phyloP scores from a whole-genome alignment of 2,329 filamentous ascomycete genomes.

The Coniochaeta sp. region DNA sequence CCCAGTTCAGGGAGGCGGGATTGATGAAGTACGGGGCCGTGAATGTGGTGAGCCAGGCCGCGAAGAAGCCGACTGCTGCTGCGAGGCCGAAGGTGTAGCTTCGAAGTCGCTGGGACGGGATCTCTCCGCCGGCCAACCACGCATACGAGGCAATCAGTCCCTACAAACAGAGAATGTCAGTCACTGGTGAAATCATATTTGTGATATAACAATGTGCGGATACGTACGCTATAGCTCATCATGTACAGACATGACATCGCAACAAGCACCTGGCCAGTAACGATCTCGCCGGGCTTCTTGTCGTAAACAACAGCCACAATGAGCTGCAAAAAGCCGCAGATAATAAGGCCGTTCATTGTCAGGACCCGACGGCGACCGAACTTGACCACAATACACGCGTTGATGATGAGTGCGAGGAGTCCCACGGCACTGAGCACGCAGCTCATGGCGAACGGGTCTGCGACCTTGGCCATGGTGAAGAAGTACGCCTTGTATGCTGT shows the following conservation, averaged over 20 bases:
- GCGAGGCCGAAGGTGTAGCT: slow-evolving; percentile 44
- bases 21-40: slow-evolving; percentile 49
- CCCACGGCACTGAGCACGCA: slow-evolving; percentile 41
- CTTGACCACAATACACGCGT: slow-evolving; percentile 37
- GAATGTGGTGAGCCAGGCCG: slow-evolving; percentile 43
- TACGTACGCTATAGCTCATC: slow-evolving; percentile 37
- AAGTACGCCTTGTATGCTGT: slow-evolving; percentile 43
- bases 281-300: slow-evolving; percentile 20
- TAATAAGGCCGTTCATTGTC: slow-evolving; percentile 33
- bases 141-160: slow-evolving; percentile 41
- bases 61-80: slow-evolving; percentile 39
- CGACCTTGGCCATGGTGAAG: slow-evolving; percentile 44
- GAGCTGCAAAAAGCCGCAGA: slow-evolving; percentile 41
- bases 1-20: slow-evolving; percentile 39
- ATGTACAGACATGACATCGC: slow-evolving; percentile 39
- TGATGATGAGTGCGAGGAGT: slow-evolving; percentile 39
- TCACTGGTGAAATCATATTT: not conserved
- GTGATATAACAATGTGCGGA: slow-evolving; percentile 5
- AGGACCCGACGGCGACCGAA: slow-evolving; percentile 40
- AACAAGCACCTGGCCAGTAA: slow-evolving; percentile 33
- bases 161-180: slow-evolving; percentile 8
- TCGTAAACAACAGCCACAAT: slow-evolving; percentile 40
- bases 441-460: slow-evolving; percentile 41
- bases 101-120: slow-evolving; percentile 43
- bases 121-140: slow-evolving; percentile 42